Evolutionary conservation across 306 rosid species (phyloP), one percentile per base, ranked within the genome.

Genomic region (Begonia masoniana): DNA sequence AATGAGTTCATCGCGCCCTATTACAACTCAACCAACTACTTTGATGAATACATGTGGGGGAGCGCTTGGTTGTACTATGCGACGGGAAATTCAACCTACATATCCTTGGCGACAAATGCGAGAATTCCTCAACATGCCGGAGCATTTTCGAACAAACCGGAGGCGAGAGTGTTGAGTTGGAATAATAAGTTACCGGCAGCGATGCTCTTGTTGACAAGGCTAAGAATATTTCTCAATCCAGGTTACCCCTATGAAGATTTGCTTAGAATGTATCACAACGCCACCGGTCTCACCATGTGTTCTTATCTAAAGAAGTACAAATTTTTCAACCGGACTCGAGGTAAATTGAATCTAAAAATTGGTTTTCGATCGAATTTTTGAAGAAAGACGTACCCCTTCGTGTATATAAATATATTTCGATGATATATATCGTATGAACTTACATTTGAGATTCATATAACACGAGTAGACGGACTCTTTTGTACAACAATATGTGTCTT

Each of bases 41-140:
- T 21, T 24, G 91, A 78, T 12, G 91, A 82, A 51, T 82, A 76
- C 67, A 82, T 82, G 80, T 82, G 91, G 85, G 80, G 70, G 13
- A 73, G 61, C 24, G 73, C 85, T 3, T 82, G 91, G 91, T 15
- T 82, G 56, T 82, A 45, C 57, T 82, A 76, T 43, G 91, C 85
- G 11, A 82, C 91, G 0, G 91, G 91, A 10, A 82, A 82, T 58
- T 0, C 21, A 10, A 52, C 61, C 9, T 82, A 82, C 41, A 39
- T 78, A 13, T 54, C 63, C 4, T 63, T 82, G 54, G 91, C 91
- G 16, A 82, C 91, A 1, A 45, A 59, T 15, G 63, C 69, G 6
- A 50, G 64, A 2, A 10, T 82, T 0, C 43, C 85, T 0, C 56
- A 5, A 59, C 17, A 73, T 14, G 21, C 91, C 0, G 71, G 43